Evolutionary conservation across 139 green algal species (phyloP).

Genomic region (Chlamydomonas eustigma): DNA sequence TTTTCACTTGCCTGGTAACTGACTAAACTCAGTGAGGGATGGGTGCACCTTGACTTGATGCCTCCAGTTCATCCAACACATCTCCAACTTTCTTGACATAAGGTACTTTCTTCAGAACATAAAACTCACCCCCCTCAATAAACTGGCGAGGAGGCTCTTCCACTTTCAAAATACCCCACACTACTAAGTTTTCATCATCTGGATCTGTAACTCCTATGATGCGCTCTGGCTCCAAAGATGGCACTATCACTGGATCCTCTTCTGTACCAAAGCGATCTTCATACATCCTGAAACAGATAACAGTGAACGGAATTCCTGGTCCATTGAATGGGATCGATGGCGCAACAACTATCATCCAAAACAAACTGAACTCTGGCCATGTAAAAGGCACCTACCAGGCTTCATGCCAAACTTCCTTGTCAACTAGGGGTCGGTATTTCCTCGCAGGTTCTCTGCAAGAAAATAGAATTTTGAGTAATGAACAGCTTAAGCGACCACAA

Average conservation of each 20-base stretch:
- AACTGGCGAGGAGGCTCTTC: slow-evolving; percentile 60
- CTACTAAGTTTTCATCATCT: slow-evolving; percentile 60
- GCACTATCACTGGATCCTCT: slow-evolving; percentile 59
- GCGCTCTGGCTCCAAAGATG: slow-evolving; percentile 51
- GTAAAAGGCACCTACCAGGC: slow-evolving; percentile 40
- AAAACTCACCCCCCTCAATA: slow-evolving; percentile 65
- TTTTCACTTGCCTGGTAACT: background rate
- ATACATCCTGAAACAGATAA: slow-evolving; percentile 45
- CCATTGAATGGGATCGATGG: too few relatives aligned
- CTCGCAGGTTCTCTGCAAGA: slow-evolving; percentile 24
- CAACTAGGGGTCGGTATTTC: slow-evolving; percentile 36
- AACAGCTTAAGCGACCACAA: background rate
- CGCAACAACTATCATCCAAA: background rate
- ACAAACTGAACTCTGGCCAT: background rate
- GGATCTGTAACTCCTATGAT: slow-evolving; percentile 71
- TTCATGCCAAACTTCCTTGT: slow-evolving; percentile 67
- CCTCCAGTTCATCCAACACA: slow-evolving; percentile 33
- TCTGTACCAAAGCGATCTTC: slow-evolving; percentile 59
- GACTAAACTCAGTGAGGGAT: background rate
- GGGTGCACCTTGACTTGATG: background rate
- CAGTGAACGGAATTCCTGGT: background rate
- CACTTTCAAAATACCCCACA: slow-evolving; percentile 59
- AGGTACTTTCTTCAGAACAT: slow-evolving; percentile 46
- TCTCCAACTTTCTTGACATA: slow-evolving; percentile 33
- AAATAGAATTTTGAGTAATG: background rate